Evolutionary conservation across 2,329 filamentous ascomycete genomes (phyloP), one percentile per base, ranked within the genome.

Genomic region (Thielaviopsis euricoi): DNA sequence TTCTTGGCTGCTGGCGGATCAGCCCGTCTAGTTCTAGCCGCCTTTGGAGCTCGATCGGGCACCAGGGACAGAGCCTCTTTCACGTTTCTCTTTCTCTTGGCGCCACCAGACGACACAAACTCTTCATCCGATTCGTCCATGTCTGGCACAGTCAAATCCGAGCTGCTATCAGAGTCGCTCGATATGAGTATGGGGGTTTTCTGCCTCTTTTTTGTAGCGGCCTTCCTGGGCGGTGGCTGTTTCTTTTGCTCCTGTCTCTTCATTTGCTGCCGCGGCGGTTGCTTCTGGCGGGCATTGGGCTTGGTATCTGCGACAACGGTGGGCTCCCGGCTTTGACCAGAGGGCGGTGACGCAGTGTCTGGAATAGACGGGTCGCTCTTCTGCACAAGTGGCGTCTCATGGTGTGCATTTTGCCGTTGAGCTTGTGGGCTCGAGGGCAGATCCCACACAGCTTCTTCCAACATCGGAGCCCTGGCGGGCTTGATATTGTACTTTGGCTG

Each of bases 161-260:
- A 46, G 19, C 25, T 29, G 1, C 53, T 56, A 5, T 52, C 50
- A 17, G 52, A 22, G 37, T 56, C 58, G n/a, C 58, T 59, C 10
- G 53, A 59, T 23, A 59, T 59, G 6, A 56, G 17, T 6, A 59
- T 17, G 2, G 40, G 25, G 22, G 22, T 48, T 7, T 9, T 9
- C 9, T 48, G 19, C 15, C n/a, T 5, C 13, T 26, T 25, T 7
- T 46, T 29, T 23, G 7, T 7, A 6, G 17, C 12, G 13, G 43
- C 17, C 17, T 17, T 43, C 13, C n/a, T 43, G 15, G 15, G 15
- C 13, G 53, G 37, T 12, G 13, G 33, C 23, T 19, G 26, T 21
- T 55, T 55, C 21, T 46, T 55, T 19, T 22, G 23, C 33, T 55
- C 40, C 37, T 55, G 19, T 40, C n/a, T 55, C 21, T 55, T 55